phyloP scores from a whole-genome alignment of 23 red algal genomes.

The Gracilaria caudata region DNA sequence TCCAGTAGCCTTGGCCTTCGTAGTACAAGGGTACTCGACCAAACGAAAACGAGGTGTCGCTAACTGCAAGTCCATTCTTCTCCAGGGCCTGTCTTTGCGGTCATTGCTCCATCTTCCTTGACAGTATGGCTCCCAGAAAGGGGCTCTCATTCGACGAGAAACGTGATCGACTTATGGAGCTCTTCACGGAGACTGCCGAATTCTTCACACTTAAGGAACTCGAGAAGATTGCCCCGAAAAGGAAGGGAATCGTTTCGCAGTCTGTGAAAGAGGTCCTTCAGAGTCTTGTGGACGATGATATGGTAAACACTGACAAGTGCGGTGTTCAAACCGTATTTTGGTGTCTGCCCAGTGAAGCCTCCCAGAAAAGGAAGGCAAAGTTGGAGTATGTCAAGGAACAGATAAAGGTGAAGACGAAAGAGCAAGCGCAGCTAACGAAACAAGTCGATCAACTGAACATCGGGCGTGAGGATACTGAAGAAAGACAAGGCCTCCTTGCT shows the following conservation, averaged over 20 bases:
- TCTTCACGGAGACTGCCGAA: constrained; percentile 84
- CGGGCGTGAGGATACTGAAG: constrained; percentile 70
- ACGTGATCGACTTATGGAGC: constrained; percentile 76
- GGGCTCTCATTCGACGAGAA: constrained; percentile 96
- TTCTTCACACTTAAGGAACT: constrained; percentile 98
- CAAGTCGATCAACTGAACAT: constrained; percentile 9
- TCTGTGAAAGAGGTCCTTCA: constrained; percentile 97
- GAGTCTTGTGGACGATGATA: constrained; percentile 91
- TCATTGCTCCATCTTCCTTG: neutral
- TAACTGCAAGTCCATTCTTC: too few relatives aligned
- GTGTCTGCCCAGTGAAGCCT: constrained; percentile 90
- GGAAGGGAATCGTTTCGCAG: constrained; percentile 91
- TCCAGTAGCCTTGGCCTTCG: too few relatives aligned
- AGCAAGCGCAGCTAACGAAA: constrained; percentile 26
- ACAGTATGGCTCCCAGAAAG: constrained; percentile 73
- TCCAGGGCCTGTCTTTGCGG: neutral
- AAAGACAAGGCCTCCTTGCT: constrained; percentile 42
- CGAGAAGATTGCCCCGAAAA: constrained; percentile 95
- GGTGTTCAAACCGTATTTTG: constrained; percentile 97
- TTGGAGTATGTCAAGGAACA: constrained; percentile 2
- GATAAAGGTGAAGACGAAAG: constrained; percentile 9
- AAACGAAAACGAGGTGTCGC: too few relatives aligned
- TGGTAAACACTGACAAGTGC: constrained; percentile 96
- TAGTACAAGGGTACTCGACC: too few relatives aligned
- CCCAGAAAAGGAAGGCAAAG: constrained; percentile 52